Evolutionary conservation across 352 stramenopile genomes (phyloP).

Genomic region (Elongisporangium anandrum): DNA sequence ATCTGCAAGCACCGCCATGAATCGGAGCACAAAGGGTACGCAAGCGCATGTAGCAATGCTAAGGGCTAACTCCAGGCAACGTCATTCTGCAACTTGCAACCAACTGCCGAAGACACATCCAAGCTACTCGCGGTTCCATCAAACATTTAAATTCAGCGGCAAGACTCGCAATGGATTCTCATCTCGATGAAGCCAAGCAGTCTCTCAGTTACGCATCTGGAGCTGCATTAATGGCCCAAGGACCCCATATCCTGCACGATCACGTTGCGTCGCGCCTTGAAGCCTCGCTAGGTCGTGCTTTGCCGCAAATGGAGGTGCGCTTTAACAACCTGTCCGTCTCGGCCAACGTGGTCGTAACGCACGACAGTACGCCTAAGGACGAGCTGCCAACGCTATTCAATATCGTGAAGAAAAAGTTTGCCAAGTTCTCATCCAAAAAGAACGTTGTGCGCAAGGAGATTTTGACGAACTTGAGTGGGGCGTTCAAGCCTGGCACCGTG

Average conservation of each 20-base stretch:
- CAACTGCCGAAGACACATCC: too few species aligned
- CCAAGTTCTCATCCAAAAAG: slow-evolving; percentile 11
- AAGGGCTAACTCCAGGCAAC: too few species aligned
- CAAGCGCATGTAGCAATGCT: too few species aligned
- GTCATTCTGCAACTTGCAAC: too few species aligned
- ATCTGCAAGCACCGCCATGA: too few species aligned
- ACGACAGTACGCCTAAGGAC: slow-evolving; percentile 11
- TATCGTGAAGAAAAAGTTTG: slow-evolving; percentile 6
- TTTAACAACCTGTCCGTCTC: slow-evolving; percentile 44
- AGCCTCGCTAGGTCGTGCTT: slow-evolving; percentile 22
- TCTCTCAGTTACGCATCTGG: too few species aligned
- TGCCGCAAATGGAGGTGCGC: slow-evolving; percentile 60
- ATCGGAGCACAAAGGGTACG: too few species aligned
- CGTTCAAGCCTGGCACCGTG: slow-evolving; percentile 16
- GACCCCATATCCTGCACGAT: slow-evolving; percentile 30
- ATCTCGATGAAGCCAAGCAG: too few species aligned
- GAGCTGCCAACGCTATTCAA: slow-evolving; percentile 36
- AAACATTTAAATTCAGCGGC: too few species aligned
- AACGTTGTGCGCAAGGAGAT: slow-evolving; percentile 20
- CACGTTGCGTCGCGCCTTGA: slow-evolving; percentile 34
- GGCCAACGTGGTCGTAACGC: slow-evolving; percentile 27
- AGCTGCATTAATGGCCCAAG: slow-evolving; percentile 25
- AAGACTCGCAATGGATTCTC: too few species aligned
- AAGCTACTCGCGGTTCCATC: too few species aligned
- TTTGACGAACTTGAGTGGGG: slow-evolving; percentile 4